A percentile compares a stretch with the other conserved stretches of the same genome.
Conservation (phyloP, 352 stramenopile genomes). For the Globisporangium alternatum region DNA sequence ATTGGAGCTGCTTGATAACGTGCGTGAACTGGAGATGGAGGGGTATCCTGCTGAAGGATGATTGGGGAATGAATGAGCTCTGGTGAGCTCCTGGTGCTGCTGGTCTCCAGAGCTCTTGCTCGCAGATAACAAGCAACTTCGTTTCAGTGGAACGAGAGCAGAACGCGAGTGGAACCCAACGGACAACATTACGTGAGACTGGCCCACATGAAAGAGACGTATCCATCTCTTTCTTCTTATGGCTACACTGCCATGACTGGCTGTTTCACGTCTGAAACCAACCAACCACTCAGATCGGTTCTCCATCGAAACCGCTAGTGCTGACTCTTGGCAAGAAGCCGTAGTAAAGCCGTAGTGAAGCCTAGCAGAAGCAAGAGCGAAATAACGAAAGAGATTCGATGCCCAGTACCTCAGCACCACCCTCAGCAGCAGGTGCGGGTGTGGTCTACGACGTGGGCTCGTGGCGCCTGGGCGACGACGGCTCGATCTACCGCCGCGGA, state of each 20-base stretch:
- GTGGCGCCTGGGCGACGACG: conserved; percentile 71
- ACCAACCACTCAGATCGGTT: background rate
- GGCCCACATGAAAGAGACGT: background rate
- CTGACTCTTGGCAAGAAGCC: conserved; percentile 5
- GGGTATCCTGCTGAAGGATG: conserved; percentile 12
- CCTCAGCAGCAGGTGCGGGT: conserved; percentile 12
- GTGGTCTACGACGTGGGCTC: conserved; percentile 66
- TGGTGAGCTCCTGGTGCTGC: background rate
- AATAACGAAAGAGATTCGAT: background rate
- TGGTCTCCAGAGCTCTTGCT: background rate
- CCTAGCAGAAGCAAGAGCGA: background rate
- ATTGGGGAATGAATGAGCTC: conserved; percentile 9
- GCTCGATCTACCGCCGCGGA: conserved; percentile 66
- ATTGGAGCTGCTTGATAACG: background rate
- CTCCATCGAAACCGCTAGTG: background rate
- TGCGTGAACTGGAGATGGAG: background rate
- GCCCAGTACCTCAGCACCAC: background rate
- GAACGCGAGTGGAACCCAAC: background rate
- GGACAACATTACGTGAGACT: background rate
- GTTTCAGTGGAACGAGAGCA: background rate
- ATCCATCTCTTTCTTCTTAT: background rate
- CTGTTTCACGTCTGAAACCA: background rate
- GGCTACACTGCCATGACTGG: background rate
- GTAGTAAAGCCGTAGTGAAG: no score
- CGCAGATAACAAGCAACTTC: background rate